phyloP scores from a whole-genome alignment of 441 rosid species.

The Syzygium malaccense region DNA sequence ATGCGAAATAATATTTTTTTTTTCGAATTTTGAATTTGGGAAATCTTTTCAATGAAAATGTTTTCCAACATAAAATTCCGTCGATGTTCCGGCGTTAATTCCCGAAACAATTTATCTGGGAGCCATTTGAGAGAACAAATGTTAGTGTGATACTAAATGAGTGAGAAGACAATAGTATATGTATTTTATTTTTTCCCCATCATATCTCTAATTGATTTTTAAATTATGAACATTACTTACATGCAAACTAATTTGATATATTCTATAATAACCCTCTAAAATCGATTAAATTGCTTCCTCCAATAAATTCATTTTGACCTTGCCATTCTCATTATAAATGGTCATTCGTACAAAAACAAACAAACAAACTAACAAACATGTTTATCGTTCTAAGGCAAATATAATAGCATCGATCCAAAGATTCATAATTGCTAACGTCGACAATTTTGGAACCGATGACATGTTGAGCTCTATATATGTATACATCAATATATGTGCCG shows the following conservation, averaged over 20 bases:
- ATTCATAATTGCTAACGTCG: neutral
- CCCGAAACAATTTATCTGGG: neutral
- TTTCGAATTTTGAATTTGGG: neutral
- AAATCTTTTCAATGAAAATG: neutral
- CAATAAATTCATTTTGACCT: neutral
- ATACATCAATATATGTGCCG: neutral
- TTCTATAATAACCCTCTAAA: neutral
- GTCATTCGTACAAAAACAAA: neutral
- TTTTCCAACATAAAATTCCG: neutral
- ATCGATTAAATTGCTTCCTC: neutral
- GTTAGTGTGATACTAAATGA: neutral
- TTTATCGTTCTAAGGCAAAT: neutral
- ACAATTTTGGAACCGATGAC: neutral
- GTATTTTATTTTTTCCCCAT: too few species aligned
- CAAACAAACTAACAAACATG: neutral
- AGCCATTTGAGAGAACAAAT: neutral
- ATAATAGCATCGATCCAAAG: neutral
- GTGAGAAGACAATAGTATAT: too few species aligned
- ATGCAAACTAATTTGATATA: neutral
- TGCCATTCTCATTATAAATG: neutral
- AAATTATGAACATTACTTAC: neutral
- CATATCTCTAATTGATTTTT: neutral
- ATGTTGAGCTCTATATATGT: neutral
- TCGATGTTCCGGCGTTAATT: accelerated
- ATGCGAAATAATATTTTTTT: neutral